These are phyloP conservation scores for Arabis alpina DNA, from an alignment of 345 rosid genomes.

Conservation along the genomic window DNA sequence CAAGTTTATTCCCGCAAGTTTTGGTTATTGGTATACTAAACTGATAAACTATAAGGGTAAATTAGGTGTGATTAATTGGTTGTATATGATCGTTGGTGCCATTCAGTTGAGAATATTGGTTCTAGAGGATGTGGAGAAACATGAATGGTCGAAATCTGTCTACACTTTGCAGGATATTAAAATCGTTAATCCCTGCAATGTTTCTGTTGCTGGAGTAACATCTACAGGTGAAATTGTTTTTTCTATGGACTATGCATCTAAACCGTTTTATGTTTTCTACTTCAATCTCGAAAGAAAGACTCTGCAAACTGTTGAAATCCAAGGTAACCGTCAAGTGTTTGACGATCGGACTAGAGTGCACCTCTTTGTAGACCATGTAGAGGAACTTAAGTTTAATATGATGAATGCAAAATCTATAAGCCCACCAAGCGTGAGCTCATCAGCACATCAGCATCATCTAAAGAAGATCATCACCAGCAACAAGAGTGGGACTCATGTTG, in stretches of 20 bases:
- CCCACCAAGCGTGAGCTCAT: too few species aligned
- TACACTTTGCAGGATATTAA: neutral
- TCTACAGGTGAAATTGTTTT: neutral
- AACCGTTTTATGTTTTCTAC: neutral
- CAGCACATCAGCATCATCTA: too few species aligned
- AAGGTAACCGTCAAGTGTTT: neutral
- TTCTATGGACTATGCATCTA: neutral
- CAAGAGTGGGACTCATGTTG: too few species aligned
- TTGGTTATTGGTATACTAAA: too few species aligned
- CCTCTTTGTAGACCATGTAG: neutral
- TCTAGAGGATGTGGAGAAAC: neutral
- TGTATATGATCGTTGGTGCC: too few species aligned
- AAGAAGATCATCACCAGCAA: too few species aligned
- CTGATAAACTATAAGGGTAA: constrained; percentile 1
- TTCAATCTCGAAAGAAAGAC: neutral
- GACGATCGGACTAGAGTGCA: too few species aligned
- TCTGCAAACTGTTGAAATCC: neutral
- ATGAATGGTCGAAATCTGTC: neutral
- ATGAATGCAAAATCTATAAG: too few species aligned
- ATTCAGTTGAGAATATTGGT: too few species aligned
- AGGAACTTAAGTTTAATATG: too few species aligned
- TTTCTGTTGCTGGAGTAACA: neutral
- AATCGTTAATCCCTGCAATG: too few species aligned
- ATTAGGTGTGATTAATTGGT: neutral
- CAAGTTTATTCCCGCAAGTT: neutral